Evolutionary conservation across 2,329 filamentous ascomycete genomes (phyloP).

Genomic region (Fusarium sp.): DNA sequence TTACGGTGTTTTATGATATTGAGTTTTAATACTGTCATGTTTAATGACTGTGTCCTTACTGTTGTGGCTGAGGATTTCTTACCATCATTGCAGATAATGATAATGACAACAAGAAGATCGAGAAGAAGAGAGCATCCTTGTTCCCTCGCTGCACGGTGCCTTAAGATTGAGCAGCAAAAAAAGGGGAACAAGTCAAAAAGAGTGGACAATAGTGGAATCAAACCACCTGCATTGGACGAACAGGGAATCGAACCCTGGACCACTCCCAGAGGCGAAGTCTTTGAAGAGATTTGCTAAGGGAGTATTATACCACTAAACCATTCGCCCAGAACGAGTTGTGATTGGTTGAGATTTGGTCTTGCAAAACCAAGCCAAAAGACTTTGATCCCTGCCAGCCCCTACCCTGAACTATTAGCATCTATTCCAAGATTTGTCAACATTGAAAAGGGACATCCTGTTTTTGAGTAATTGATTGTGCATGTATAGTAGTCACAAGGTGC

Average conservation of each 20-base stretch:
- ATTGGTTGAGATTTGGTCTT: neutral
- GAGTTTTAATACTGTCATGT: no score
- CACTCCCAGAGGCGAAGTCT: conserved; percentile 18
- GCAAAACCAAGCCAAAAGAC: neutral
- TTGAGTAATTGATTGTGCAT: neutral
- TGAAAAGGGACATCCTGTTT: neutral
- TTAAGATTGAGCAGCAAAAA: neutral
- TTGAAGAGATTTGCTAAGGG: conserved; percentile 17
- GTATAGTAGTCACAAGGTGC: neutral
- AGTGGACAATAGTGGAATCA: conserved; percentile 13
- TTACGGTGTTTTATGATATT: no score
- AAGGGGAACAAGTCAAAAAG: neutral
- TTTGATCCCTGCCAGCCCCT: neutral
- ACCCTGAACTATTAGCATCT: neutral
- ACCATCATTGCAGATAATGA: neutral
- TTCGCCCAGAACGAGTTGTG: conserved; percentile 1
- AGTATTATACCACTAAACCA: conserved; percentile 33
- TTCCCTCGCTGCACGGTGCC: neutral
- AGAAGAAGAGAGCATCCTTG: neutral
- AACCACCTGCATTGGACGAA: conserved; percentile 28
- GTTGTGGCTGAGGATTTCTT: no score
- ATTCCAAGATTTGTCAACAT: neutral
- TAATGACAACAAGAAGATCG: neutral
- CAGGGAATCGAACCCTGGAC: conserved; percentile 38
- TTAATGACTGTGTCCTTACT: no score